Base-by-base conservation (phyloP, 495 filamentous ascomycete genomes). In the Beverwykella pulmonaria region DNA sequence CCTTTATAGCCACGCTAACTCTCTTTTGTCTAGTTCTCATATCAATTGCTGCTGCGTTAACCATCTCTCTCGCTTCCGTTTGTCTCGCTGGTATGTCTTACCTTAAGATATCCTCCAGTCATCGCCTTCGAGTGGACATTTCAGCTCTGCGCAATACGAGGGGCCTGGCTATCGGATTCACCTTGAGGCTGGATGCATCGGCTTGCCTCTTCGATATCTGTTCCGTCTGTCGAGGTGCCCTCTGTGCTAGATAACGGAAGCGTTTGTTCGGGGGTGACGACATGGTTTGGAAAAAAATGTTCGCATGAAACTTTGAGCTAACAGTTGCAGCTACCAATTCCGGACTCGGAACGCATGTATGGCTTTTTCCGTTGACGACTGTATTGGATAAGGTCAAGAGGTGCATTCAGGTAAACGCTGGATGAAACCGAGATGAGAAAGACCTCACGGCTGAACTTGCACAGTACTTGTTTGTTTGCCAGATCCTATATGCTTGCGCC, bases 401-500 rank as follows among this genome's bases (percentile, higher is more conserved):
- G 41, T 61, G 49, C 36, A 59, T 71, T 58, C 68, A 71, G 59
- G 68, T 71, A 19, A 54, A 58, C 36, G 1, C 15, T n/a, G 46
- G 22, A 1, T 22, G 54, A 15, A 1, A 22, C 1, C 30, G 29
- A 9, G 19, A 19, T 26, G 17, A 46, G 15, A 53, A 20, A 19
- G n/a, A 34, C 8, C 5, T 49, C 1, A 39, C 17, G 5, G 46
- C 50, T 58, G 41, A 63, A 27, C 19, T 15, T 15, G 12, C 19
- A 20, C 26, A 71, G 68, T 64, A 60, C 32, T 46, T 71, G 1
- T 71, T 36, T 50, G 57, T 67, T 10, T 66, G 63, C 49, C 63
- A 71, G 34, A 52, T 71, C 3, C 30, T 71, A 14, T 71, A 71
- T 34, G 59, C 68, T 14, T 71, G 63, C 46, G 68, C 68, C 14